phyloP scores from a whole-genome alignment of 805 yeast species.

The Metschnikowia lachancei region DNA sequence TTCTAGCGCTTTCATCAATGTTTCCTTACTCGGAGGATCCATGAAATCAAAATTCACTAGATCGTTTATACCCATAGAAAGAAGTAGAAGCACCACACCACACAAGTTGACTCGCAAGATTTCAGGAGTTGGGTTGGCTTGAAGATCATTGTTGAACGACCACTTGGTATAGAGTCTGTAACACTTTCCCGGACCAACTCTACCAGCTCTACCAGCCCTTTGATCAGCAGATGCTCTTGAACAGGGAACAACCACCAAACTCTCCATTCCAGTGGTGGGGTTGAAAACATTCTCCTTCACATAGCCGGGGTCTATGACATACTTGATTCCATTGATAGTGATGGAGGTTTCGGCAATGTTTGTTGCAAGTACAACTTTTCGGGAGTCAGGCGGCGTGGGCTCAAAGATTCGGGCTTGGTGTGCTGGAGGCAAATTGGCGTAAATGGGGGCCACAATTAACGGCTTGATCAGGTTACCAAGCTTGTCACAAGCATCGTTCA shows the following conservation, averaged over 20 bases:
- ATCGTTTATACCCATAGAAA: slow-evolving; percentile 84
- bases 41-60: slow-evolving; percentile 80
- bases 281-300: slow-evolving; percentile 45
- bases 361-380: slow-evolving; percentile 92
- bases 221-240: slow-evolving; percentile 47
- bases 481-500: slow-evolving; percentile 61
- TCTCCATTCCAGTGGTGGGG: slow-evolving; percentile 44
- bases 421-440: slow-evolving; percentile 87
- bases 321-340: slow-evolving; percentile 43
- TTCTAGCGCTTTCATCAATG: slow-evolving; percentile 74
- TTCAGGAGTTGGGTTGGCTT: slow-evolving; percentile 82
- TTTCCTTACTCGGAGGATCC: slow-evolving; percentile 80
- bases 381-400: slow-evolving; percentile 71
- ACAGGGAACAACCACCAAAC: slow-evolving; percentile 45
- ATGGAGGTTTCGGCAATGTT: slow-evolving; percentile 68
- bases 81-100: slow-evolving; percentile 67
- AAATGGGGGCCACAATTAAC: slow-evolving; percentile 78
- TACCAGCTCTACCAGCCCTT: slow-evolving; percentile 48
- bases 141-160: slow-evolving; percentile 75
- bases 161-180: slow-evolving; percentile 83
- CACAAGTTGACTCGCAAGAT: slow-evolving; percentile 82
- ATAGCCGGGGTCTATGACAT: slow-evolving; percentile 45
- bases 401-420: slow-evolving; percentile 79
- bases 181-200: slow-evolving; percentile 48
- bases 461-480: slow-evolving; percentile 60